These are phyloP conservation scores for Pichia ethanolica DNA, from an alignment of 805 yeast species.

Conservation along the genomic window DNA sequence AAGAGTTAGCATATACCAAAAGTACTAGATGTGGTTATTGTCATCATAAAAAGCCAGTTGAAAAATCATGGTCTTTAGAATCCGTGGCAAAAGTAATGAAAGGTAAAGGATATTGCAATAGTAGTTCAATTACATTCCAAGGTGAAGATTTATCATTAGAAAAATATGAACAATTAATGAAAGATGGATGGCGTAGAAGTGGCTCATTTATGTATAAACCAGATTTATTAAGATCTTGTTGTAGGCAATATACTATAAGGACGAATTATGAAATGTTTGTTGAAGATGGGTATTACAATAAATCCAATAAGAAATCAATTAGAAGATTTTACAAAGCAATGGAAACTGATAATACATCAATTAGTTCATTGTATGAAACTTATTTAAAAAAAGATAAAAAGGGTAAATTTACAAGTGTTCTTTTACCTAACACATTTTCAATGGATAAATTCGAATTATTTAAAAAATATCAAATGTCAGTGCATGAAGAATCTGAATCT, in stretches of 20 bases:
- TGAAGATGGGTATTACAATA: slow-evolving; percentile 30
- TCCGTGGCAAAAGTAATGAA: slow-evolving; percentile 6
- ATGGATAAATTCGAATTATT: slow-evolving; percentile 56
- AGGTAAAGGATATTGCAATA: slow-evolving; percentile 17
- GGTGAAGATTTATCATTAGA: slow-evolving; percentile 27
- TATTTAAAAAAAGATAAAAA: slow-evolving; percentile 3
- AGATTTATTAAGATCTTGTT: slow-evolving; percentile 67
- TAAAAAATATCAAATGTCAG: slow-evolving; percentile 58
- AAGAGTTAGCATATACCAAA: slow-evolving; percentile 26
- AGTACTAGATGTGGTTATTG: slow-evolving; percentile 69
- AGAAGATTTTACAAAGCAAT: slow-evolving; percentile 49
- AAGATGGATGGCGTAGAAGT: slow-evolving; percentile 73
- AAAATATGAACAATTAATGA: slow-evolving; percentile 58
- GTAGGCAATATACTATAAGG: slow-evolving; percentile 72
- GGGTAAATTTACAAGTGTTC: slow-evolving; percentile 2
- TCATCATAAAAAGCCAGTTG: slow-evolving; percentile 26
- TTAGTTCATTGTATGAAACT: neutral
- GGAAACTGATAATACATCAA: neutral
- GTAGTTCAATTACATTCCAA: slow-evolving; percentile 20
- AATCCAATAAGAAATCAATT: slow-evolving; percentile 60
- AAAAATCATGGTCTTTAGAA: slow-evolving; percentile 26
- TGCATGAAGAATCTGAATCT: slow-evolving; percentile 56
- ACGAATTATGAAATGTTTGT: slow-evolving; percentile 41
- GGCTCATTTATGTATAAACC: slow-evolving; percentile 54
- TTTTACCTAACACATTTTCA: slow-evolving; percentile 47